Base-by-base conservation (phyloP, 2,329 filamentous ascomycete genomes). In the Leptographium procerum region DNA sequence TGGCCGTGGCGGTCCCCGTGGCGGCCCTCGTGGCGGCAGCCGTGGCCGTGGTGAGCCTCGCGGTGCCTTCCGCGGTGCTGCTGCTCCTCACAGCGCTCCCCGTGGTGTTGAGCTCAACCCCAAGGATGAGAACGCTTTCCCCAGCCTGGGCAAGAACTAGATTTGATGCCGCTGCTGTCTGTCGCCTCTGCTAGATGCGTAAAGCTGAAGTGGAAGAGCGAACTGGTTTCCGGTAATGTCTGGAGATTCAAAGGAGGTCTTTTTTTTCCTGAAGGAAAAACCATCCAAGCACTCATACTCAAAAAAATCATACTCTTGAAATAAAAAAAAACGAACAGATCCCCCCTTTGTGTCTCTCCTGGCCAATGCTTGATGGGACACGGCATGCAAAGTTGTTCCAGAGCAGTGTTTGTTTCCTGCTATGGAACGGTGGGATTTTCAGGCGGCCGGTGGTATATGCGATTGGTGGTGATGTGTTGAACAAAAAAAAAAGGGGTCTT, bases 101-200 rank as follows among this genome's bases (percentile, higher is more conserved):
- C 73, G 75, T 64, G 74, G 75, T 63, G 74, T 73, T 64, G 64
- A 72, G 65, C 78, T 83, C 73, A 82, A 83, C 76, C 76, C 77
- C 68, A 77, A 70, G 67, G 80, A 83, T 66, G 72, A 81, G 75
- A 73, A 71, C 64, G 80, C 80, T 62, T 84, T 84, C 77, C 81
- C 81, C 67, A 82, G 78, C 75, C 74, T 84, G 65, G 80, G 80
- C 67, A 75, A 77, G 71, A 61, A 62, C 55, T 60, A 57, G 54
- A 24, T n/a, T 16, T 24, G 22, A 24, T 51, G n/a, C 24, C n/a
- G 36, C n/a, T 24, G 33, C 14, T 22, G 40, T 22, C 29, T 28
- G 22, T 50, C 31, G 45, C n/a, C 54, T 33, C 54, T n/a, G 16
- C 29, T 16, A 9, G 24, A 43, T 29, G 33, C 34, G 22, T 31